Evolutionary conservation across 306 rosid genomes (phyloP).

Genomic region (Medicago lupulina): DNA sequence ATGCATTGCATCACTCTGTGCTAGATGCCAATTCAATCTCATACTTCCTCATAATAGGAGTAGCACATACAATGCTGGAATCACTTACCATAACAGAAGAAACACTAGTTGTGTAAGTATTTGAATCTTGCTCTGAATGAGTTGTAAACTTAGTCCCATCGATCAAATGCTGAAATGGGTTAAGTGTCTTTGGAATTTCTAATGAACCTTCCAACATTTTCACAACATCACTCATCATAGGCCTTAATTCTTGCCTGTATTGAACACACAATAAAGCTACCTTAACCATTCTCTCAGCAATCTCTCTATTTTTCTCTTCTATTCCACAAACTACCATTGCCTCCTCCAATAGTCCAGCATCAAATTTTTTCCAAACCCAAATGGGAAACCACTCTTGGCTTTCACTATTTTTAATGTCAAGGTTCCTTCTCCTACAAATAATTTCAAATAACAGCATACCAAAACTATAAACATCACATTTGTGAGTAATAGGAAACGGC

Average conservation of each 20-base stretch:
- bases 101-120: background rate
- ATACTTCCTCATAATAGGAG: background rate
- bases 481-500: slow-evolving; percentile 55
- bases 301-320: slow-evolving; percentile 45
- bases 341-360: slow-evolving; percentile 34
- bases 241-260: slow-evolving; percentile 55
- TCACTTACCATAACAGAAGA: background rate
- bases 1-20: background rate
- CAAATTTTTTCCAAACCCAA: slow-evolving; percentile 50
- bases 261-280: slow-evolving; percentile 61
- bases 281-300: slow-evolving; percentile 48
- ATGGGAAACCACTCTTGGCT: slow-evolving; percentile 61
- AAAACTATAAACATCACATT: slow-evolving; percentile 65
- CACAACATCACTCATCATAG: slow-evolving; percentile 57
- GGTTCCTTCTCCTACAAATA: slow-evolving; percentile 55
- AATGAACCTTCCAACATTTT: slow-evolving; percentile 63
- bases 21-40: background rate
- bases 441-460: slow-evolving; percentile 63
- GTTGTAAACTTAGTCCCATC: background rate
- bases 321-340: slow-evolving; percentile 41
- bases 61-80: background rate
- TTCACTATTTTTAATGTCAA: slow-evolving; percentile 29
- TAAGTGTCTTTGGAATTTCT: slow-evolving; percentile 49
- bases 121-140: background rate
- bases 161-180: slow-evolving; percentile 52